Conservation (phyloP, 192 early-diverging fungal genomes). For the Entophlyctis luteolus region DNA sequence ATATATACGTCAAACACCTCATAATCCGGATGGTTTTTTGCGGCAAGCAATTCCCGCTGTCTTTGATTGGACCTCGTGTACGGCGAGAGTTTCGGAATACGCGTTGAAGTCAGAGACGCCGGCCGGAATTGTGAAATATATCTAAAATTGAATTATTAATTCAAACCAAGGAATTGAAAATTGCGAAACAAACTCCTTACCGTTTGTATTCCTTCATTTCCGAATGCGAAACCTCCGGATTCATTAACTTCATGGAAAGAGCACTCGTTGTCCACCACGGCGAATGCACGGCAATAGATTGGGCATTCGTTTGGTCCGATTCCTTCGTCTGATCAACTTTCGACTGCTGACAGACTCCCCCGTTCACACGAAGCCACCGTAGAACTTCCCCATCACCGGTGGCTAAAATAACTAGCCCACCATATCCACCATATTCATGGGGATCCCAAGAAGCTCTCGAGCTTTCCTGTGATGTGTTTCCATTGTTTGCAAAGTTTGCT, state of each 20-base stretch:
- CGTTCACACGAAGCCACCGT: not conserved
- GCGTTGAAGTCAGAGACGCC: conserved; percentile 1
- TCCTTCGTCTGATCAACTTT: conserved; percentile 1
- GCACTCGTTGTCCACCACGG: conserved; percentile 52
- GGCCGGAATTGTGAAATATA: conserved; percentile 47
- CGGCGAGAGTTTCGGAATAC: conserved; percentile 3
- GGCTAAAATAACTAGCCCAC: not conserved
- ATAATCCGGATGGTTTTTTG: conserved; percentile 16
- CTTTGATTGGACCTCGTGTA: not conserved
- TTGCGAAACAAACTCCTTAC: conserved; percentile 14
- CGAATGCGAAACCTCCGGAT: conserved; percentile 44
- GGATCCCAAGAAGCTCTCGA: too few relatives aligned
- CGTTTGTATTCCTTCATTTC: conserved; percentile 53
- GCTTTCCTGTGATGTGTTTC: too few relatives aligned
- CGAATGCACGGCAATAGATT: conserved; percentile 10
- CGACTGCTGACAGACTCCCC: not conserved
- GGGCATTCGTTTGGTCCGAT: not conserved
- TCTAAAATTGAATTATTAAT: conserved; percentile 8
- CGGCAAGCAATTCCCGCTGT: not conserved
- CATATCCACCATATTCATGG: not conserved
- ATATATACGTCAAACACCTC: conserved; percentile 14
- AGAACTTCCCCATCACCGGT: not conserved
- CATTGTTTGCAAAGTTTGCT: too few relatives aligned
- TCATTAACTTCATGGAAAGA: conserved; percentile 42
- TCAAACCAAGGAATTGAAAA: not conserved